A percentile compares a stretch with the other conserved stretches of the same genome.
These are phyloP conservation scores for Batrachochytrium dendrobatidis DNA, from an alignment of 371 early-diverging fungal genomes.

Conservation along the genomic window DNA sequence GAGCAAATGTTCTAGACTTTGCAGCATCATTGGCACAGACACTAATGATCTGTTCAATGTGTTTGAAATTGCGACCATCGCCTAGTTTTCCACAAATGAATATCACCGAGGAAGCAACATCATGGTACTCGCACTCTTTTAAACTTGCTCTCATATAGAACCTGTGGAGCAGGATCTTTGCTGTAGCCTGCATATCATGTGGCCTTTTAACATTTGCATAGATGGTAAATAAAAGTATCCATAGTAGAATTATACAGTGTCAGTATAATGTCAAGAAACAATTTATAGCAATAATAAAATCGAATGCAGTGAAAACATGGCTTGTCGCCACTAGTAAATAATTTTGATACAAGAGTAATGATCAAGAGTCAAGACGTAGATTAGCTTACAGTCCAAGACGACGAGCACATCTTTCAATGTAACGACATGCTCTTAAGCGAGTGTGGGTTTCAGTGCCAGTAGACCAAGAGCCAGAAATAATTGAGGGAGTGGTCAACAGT, in stretches of 20 bases:
- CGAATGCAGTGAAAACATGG: background rate
- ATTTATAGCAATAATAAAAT: background rate
- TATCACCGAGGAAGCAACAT: slow-evolving; percentile 11
- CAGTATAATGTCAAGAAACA: background rate
- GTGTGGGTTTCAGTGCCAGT: background rate
- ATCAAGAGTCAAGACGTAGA: too few species aligned
- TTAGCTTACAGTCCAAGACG: background rate
- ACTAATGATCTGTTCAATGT: slow-evolving; percentile 6
- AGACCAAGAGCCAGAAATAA: background rate
- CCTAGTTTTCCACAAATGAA: slow-evolving; percentile 13
- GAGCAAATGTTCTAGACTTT: background rate
- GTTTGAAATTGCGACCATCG: slow-evolving; percentile 2
- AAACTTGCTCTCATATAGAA: slow-evolving; percentile 15
- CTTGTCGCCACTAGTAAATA: too few species aligned
- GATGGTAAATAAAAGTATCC: background rate
- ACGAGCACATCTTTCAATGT: background rate
- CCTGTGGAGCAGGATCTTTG: slow-evolving; percentile 16
- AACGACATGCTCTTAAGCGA: background rate
- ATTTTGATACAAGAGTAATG: too few species aligned
- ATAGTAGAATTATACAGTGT: background rate
- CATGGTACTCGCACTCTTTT: slow-evolving; percentile 11
- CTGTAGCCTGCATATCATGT: background rate
- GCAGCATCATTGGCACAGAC: background rate
- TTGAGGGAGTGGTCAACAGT: background rate
- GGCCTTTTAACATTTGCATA: background rate